Base-by-base conservation (phyloP, 148 eudicot species). In the Rhododendron molle region DNA sequence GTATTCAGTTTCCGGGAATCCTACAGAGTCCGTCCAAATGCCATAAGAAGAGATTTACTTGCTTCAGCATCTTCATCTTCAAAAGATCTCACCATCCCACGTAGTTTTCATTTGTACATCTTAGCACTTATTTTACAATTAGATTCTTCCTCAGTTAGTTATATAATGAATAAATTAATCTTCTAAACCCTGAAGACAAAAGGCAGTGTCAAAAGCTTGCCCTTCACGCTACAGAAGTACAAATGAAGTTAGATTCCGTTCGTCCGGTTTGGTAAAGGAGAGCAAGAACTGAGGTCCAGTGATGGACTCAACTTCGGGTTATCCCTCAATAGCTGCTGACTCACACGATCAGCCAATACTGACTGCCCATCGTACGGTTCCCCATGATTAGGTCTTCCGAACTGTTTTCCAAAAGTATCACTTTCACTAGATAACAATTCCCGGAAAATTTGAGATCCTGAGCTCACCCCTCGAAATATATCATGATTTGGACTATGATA, bases 261-360 rank as follows among this genome's bases (percentile, higher is more conserved):
- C 46, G 86, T 84, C 60, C 81, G 89, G 80, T 81, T 84, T 84
- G 93, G 92, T 87, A 90, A 85, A 3, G 91, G 83, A 32, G 91
- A 91, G 83, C 80, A 83, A 34, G 96, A 89, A 81, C 92, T 89
- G 69, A 94, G 88, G 88, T 94, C 98, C 43, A 91, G 78, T 13
- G 91, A 88, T 28, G 93, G 90, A 84, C 89, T 92, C 80, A 87
- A 90, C 87, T 92, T 93, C 60, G 90, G 91, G 54, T 92, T 93
- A 88, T 93, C 98, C 90, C 91, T 92, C 77, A 92, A 65, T 34
- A 93, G 92, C 89, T 93, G 98, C 90, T 93, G 96, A 69, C 94
- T 91, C 50, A 94, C 96, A 44, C 93, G 88, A 89, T 92, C 94
- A 86, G 93, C 98, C 89, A 94, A 92, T 18, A 92, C 89, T 49